Evolutionary conservation across 306 rosid species (phyloP).

Genomic region (Erythrophleum fordii): DNA sequence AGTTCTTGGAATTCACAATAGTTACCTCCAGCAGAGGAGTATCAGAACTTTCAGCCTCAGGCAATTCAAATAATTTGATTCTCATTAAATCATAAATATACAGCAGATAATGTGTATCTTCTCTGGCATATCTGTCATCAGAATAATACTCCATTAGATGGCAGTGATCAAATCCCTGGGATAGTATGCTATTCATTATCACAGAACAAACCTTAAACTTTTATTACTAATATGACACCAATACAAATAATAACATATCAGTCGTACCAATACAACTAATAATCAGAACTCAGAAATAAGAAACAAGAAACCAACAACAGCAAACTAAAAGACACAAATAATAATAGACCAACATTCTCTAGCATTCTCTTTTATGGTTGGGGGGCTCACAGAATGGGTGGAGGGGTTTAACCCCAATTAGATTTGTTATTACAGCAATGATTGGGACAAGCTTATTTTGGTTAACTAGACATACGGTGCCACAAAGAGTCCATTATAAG

Average conservation of each 20-base stretch:
- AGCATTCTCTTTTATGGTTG: background rate
- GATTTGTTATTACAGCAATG: conserved; percentile 12
- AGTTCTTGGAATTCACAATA: background rate
- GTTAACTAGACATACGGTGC: background rate
- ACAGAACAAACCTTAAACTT: conserved; percentile 18
- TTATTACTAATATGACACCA: background rate
- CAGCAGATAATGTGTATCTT: conserved; percentile 93
- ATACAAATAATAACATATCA: background rate
- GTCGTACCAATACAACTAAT: background rate
- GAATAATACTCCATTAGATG: conserved; percentile 48
- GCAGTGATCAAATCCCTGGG: conserved; percentile 23
- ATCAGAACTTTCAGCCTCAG: conserved; percentile 67
- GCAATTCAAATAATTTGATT: conserved; percentile 56
- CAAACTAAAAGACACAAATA: background rate
- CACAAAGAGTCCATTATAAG: background rate
- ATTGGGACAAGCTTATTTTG: background rate
- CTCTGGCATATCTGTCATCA: conserved; percentile 89
- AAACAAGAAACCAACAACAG: background rate
- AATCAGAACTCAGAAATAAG: conserved; percentile 11
- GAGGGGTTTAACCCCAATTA: background rate
- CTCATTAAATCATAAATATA: conserved; percentile 85
- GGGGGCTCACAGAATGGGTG: background rate
- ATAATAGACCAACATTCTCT: too few species aligned
- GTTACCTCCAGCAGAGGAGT: conserved; percentile 77
- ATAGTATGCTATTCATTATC: conserved; percentile 26